A percentile compares a stretch with the other conserved stretches of the same genome.
Conservation (phyloP, 176 grass and related monocot species). For the Zoysia japonica region DNA sequence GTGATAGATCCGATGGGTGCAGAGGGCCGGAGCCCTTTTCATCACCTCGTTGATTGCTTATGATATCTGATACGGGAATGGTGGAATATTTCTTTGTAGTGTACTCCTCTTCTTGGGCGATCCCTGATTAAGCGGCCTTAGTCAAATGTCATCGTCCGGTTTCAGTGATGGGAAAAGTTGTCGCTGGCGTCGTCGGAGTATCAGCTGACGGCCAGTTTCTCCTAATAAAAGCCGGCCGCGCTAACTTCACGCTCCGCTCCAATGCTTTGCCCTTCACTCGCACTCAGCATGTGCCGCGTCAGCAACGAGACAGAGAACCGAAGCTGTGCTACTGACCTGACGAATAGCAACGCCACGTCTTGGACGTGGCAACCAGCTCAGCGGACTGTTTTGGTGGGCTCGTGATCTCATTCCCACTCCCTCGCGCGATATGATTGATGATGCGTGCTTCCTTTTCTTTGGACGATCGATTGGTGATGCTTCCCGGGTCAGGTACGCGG, state of each 20-base stretch:
- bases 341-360: no score
- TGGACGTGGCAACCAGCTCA: background rate
- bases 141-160: constrained; percentile 13
- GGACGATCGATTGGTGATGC: background rate
- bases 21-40: background rate
- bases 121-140: background rate
- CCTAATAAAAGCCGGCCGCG: background rate
- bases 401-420: background rate
- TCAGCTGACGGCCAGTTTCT: background rate
- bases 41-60: background rate
- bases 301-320: background rate
- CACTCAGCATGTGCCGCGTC: background rate
- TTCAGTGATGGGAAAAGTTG: constrained; percentile 22
- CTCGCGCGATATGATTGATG: background rate
- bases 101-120: background rate
- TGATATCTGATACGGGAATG: background rate
- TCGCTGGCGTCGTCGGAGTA: background rate
- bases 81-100: background rate
- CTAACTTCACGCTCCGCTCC: background rate
- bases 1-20: background rate
- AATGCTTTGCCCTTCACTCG: background rate
- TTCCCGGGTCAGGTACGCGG: background rate
- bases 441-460: no score
- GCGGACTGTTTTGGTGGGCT: background rate
- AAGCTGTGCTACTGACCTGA: background rate